Conservation (phyloP, 2,329 filamentous ascomycete genomes). For the Calonectria pseudoturangicola region DNA sequence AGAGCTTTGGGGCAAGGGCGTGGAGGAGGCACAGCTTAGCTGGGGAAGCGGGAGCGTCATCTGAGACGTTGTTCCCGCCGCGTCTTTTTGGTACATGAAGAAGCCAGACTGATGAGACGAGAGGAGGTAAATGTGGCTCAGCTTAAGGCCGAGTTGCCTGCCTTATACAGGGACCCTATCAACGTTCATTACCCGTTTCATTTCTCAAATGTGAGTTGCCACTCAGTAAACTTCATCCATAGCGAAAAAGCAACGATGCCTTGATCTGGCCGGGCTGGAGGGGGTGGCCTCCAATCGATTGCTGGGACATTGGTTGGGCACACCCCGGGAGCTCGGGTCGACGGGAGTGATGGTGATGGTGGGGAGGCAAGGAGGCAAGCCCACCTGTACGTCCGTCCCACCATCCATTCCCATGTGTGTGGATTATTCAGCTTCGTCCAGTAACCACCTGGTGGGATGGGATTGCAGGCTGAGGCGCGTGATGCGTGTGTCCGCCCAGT, state of each 20-base stretch:
- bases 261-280: not conserved
- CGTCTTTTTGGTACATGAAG: not conserved
- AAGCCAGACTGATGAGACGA: not conserved
- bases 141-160: not conserved
- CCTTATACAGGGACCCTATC: not conserved
- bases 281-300: slow-evolving; percentile 5
- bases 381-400: slow-evolving; percentile 3
- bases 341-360: slow-evolving; percentile 33
- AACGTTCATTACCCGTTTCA: not conserved
- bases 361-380: slow-evolving; percentile 24
- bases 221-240: not conserved
- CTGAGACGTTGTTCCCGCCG: slow-evolving; percentile 32
- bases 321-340: slow-evolving; percentile 22
- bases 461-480: slow-evolving; percentile 1
- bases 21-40: slow-evolving; percentile 18
- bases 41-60: slow-evolving; percentile 25
- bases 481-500: slow-evolving; percentile 13
- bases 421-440: slow-evolving; percentile 31
- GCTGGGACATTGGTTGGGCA: slow-evolving; percentile 6
- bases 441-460: not conserved
- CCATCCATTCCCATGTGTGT: slow-evolving; percentile 4
- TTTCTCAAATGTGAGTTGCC: not conserved
- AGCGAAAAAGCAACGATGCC: not conserved
- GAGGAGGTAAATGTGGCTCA: not conserved
- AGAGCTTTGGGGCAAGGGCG: not conserved